Base-by-base conservation (phyloP, 768 basidiomycete genomes). In the Inosperma sp. region DNA sequence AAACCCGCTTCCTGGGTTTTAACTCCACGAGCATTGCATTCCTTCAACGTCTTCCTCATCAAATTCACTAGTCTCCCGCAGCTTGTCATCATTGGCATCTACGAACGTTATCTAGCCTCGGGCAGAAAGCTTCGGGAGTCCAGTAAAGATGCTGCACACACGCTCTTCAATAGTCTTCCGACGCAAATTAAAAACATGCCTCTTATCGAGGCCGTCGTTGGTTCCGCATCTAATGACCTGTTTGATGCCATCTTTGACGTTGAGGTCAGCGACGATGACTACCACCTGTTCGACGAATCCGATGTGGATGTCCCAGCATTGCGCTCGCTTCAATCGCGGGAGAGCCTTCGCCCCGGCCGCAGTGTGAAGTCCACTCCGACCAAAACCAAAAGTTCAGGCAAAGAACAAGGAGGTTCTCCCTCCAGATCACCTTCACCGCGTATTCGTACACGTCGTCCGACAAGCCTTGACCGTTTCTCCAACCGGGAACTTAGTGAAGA, bases 1-100 rank as follows among this genome's bases (percentile, higher is more conserved):
- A 86, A 88, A 63, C 90, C 93, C 10, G 74, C 84, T 21, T 85
- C 84, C 56, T 93, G 78, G 66, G 60, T 89, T 33, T 68, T 92
- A 13, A 76, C 84, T 3, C 89, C 92, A 2, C 79, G 89, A 30
- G 75, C 80, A 8, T 69, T 95, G n/a, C 93, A 96, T 60, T 77
- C 84, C 2, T 70, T 79, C 29, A 95, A 95, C 57, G 92, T 94
- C 3, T 84, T 92, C 63, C 73, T 92, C 44, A 92, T 96, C 66
- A 86, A 82, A 54, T 50, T 86, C 13, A 94, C 93, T 14, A 87
- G 83, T 27, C 84, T 94, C 61, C 93, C 91, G 0, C 79, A 84
- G 41, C 77, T 96, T 22, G 63, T 93, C 25, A 62, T 75, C 44
- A 93, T 96, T 52, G 82, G 81, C 6, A 61, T 84, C 8, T 93